These are phyloP conservation scores for Phytophthora parvispora DNA, from an alignment of 352 stramenopile species.

Conservation along the genomic window DNA sequence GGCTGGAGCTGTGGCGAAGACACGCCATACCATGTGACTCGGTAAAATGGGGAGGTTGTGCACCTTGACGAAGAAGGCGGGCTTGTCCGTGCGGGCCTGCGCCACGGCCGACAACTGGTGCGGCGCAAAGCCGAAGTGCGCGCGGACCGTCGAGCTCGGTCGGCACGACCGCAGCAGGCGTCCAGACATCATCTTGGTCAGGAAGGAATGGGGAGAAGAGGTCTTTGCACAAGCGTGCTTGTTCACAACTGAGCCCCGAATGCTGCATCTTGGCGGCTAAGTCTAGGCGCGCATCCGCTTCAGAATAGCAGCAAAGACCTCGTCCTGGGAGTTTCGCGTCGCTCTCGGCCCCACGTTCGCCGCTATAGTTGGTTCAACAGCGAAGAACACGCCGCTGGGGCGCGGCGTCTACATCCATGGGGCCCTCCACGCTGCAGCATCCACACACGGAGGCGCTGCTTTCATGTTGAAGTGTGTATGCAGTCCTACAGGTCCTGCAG, in stretches of 20 bases:
- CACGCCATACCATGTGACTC: slow-evolving; percentile 21
- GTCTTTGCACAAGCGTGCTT: slow-evolving; percentile 5
- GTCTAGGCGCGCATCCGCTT: not conserved
- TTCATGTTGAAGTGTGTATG: not conserved
- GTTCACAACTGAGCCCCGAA: slow-evolving; percentile 11
- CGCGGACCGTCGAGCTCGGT: slow-evolving; percentile 6
- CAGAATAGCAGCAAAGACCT: slow-evolving; percentile 20
- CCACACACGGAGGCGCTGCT: not conserved
- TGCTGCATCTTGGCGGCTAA: not conserved
- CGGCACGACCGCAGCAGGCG: slow-evolving; percentile 15
- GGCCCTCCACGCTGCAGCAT: too few species aligned
- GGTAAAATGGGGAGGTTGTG: slow-evolving; percentile 29
- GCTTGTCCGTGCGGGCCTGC: slow-evolving; percentile 24
- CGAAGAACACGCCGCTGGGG: not conserved
- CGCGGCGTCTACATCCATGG: too few species aligned
- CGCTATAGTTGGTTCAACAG: slow-evolving; percentile 2
- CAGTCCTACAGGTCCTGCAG: not conserved
- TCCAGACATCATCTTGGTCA: slow-evolving; percentile 19
- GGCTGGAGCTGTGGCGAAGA: slow-evolving; percentile 13
- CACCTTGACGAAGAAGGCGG: slow-evolving; percentile 10
- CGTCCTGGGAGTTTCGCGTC: not conserved
- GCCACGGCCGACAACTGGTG: slow-evolving; percentile 29
- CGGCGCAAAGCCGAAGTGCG: slow-evolving; percentile 29
- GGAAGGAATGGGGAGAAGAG: not conserved
- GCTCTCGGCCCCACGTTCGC: not conserved